Base-by-base conservation (phyloP, 139 green algal species). In the Chlorella sorokiniana region DNA sequence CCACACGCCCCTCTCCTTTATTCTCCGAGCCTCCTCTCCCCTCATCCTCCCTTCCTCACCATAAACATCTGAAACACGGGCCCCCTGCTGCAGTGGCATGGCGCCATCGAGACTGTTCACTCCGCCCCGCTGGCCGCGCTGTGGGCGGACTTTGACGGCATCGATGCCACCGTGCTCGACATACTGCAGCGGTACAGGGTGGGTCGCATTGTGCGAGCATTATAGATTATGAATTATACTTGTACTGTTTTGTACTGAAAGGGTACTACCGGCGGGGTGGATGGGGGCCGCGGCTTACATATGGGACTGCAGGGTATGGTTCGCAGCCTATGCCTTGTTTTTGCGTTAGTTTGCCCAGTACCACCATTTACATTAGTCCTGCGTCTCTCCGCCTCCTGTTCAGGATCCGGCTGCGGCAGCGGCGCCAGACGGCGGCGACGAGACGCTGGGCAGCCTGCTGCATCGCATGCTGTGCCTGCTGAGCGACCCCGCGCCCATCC, bases 401-500 rank as follows among this genome's bases (percentile, higher is more conserved):
- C 54, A 79, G 73, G 73, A 79, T 11, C 22, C 37, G 1, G n/a
- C 31, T 11, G 31, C 16, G 8, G 54, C 54, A 31, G 25, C 67
- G 54, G 73, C 38, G 73, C n/a, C n/a, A n/a, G n/a, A n/a, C n/a
- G 35, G 31, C 10, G 29, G 40, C 41, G 67, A 31, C 11, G 65
- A 63, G 23, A 92, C 87, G 35, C 86, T 95, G n/a, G 90, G 92
- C 9, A 44, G 77, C 68, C 84, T 95, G 41, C 82, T 95, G 76
- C 68, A 85, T 77, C 84, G 81, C 52, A 74, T 95, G 88, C 89
- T 94, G 73, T 38, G 69, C 37, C 86, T 89, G 79, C 76, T 89
- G 35, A 84, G 84, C 29, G 78, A 82, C n/a, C 83, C 91, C 1
- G 85, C 92, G 7, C 41, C 79, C 35, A 88, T 84, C 2, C 38